Evolutionary conservation across 148 eudicot species (phyloP).

Genomic region (Arbutus unedo): DNA sequence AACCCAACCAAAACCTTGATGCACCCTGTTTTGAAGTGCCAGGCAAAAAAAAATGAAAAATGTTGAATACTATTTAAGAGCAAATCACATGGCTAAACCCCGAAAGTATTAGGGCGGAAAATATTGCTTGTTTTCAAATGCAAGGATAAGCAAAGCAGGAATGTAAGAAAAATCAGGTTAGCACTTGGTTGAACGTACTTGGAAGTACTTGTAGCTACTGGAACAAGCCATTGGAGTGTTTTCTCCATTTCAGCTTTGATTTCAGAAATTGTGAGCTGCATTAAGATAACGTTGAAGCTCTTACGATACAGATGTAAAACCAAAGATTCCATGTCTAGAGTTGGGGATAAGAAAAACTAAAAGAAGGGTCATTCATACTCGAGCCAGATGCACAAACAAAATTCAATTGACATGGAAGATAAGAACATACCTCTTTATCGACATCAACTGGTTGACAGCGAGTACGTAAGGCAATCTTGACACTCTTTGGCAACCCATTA

Average conservation of each 20-base stretch:
- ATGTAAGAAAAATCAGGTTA: not conserved
- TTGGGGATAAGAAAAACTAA: conserved; percentile 4
- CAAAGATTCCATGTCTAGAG: not conserved
- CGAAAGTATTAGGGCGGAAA: not conserved
- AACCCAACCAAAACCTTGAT: conserved; percentile 99
- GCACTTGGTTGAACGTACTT: conserved; percentile 42
- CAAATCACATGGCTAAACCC: too few relatives aligned
- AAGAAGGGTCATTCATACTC: not conserved
- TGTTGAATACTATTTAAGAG: conserved; percentile 4
- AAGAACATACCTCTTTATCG: conserved; percentile 52
- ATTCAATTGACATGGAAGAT: not conserved
- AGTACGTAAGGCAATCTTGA: conserved; percentile 67
- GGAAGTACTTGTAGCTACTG: conserved; percentile 82
- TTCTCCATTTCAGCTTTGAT: conserved; percentile 92
- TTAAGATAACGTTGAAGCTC: conserved; percentile 14
- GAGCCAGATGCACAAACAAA: conserved; percentile 14
- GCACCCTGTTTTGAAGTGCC: conserved; percentile 49
- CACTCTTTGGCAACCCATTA: conserved; percentile 64
- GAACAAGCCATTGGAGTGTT: conserved; percentile 90
- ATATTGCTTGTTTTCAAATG: conserved; percentile 1
- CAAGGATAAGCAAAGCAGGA: not conserved
- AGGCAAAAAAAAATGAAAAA: not conserved
- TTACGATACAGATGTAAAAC: conserved; percentile 13
- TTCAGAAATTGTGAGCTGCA: conserved; percentile 73
- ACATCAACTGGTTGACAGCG: conserved; percentile 44